Evolutionary conservation across 23 red algal genomes (phyloP).

Genomic region (Cyanidioschyzon merolae): DNA sequence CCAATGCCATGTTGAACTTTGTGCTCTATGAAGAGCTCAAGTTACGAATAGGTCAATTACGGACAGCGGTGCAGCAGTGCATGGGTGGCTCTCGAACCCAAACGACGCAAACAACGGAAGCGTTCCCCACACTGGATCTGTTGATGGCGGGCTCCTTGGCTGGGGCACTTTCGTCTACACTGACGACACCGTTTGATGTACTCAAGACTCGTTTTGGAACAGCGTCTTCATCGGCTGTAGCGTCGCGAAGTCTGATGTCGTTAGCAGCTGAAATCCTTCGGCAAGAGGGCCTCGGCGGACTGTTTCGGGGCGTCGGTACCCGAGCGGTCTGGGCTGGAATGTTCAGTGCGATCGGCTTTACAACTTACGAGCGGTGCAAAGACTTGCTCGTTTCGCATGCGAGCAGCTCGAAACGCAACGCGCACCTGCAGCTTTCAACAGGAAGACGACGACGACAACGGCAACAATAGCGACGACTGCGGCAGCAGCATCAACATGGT

Average conservation of each 20-base stretch:
- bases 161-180: constrained; percentile 33
- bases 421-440: not conserved
- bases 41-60: constrained; percentile 11
- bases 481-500: not conserved
- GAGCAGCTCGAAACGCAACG: not conserved
- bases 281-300: constrained; percentile 36
- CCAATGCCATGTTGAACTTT: constrained; percentile 63
- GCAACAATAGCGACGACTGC: not conserved
- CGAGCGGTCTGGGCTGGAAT: constrained; percentile 56
- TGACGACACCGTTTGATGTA: constrained; percentile 78
- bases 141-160: constrained; percentile 47
- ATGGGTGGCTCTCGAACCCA: not conserved
- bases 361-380: constrained; percentile 65
- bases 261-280: constrained; percentile 26
- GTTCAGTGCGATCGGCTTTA: constrained; percentile 70
- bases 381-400: constrained; percentile 6
- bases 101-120: not conserved
- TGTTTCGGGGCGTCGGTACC: constrained; percentile 53
- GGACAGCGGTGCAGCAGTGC: not conserved
- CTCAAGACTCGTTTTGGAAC: constrained; percentile 70
- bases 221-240: constrained; percentile 23
- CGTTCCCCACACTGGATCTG: constrained; percentile 17
- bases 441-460: not conserved
- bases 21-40: constrained; percentile 80
- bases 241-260: constrained; percentile 8